phyloP scores from a whole-genome alignment of 331 rosid genomes.

The Stylosanthes scabra region DNA sequence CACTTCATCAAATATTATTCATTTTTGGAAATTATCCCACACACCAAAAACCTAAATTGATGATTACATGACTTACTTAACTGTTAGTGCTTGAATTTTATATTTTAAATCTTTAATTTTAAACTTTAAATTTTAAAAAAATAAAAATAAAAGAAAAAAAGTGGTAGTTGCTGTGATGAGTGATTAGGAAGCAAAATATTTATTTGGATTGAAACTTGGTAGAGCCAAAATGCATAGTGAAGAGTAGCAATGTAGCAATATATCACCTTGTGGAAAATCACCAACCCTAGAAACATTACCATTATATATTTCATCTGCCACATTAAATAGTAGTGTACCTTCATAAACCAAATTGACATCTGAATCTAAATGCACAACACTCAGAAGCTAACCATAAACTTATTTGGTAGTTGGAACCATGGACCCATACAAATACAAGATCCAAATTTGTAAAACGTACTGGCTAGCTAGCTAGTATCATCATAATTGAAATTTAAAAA shows the following conservation, averaged over 20 bases:
- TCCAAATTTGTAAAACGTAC: background rate
- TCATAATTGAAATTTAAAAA: background rate
- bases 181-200: background rate
- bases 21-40: no score
- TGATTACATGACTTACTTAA: no score
- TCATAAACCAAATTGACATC: background rate
- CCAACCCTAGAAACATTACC: conserved; percentile 32
- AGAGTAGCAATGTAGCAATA: background rate
- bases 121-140: no score
- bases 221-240: background rate
- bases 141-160: no score
- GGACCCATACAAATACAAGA: background rate
- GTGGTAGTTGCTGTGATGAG: background rate
- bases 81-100: no score
- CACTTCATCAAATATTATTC: no score
- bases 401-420: background rate
- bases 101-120: no score
- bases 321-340: conserved; percentile 27
- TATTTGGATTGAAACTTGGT: background rate
- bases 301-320: conserved; percentile 37
- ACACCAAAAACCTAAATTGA: no score
- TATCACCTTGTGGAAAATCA: background rate
- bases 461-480: no score
- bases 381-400: background rate
- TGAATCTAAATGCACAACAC: background rate